These are phyloP conservation scores for Trichosanthes cucumerina DNA, from an alignment of 306 rosid species.

Conservation along the genomic window DNA sequence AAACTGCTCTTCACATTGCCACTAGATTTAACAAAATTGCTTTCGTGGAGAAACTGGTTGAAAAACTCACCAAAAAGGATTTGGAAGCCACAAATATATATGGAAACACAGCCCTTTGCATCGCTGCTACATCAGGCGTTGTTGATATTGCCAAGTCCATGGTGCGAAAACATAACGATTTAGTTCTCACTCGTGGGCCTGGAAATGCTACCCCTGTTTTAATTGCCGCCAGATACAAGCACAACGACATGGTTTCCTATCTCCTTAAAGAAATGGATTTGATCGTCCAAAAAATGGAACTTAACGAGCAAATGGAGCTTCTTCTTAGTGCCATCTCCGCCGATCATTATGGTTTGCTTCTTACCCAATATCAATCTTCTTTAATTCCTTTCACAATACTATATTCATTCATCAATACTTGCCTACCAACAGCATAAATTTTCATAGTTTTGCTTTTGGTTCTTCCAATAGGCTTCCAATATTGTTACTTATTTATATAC, in stretches of 20 bases:
- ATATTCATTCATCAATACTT: too few species aligned
- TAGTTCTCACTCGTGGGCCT: neutral
- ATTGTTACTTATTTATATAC: too few species aligned
- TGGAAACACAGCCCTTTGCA: conserved; percentile 1
- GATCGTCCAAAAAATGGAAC: too few species aligned
- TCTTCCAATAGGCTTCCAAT: too few species aligned
- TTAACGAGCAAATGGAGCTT: neutral
- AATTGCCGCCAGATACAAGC: neutral
- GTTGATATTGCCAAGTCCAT: neutral
- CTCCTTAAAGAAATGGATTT: neutral
- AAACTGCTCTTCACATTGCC: neutral
- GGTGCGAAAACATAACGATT: neutral
- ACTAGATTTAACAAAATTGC: neutral
- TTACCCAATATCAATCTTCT: neutral
- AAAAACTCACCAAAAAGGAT: neutral
- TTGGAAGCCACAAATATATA: neutral
- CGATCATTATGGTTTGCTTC: neutral
- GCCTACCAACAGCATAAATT: too few species aligned
- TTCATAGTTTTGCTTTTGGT: too few species aligned
- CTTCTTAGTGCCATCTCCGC: neutral
- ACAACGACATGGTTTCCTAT: neutral
- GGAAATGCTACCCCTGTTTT: neutral
- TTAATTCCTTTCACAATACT: too few species aligned
- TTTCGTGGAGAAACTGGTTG: neutral
- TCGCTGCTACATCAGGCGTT: neutral